Evolutionary conservation across 2,329 filamentous ascomycete genomes (phyloP).

Genomic region (Epichloe gansuensis): DNA sequence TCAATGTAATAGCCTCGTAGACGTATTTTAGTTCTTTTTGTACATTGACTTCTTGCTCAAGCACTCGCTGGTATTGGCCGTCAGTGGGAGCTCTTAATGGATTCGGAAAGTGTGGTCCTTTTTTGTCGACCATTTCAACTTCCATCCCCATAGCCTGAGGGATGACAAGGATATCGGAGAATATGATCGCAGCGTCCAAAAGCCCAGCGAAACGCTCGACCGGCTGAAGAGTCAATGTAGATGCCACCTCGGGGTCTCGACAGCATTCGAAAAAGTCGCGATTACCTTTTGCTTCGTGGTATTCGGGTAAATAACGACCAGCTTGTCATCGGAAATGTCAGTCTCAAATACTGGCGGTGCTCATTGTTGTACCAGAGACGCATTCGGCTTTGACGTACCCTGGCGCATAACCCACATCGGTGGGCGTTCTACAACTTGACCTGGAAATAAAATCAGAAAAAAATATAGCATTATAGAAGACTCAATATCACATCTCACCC

Average conservation of each 20-base stretch:
- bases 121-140: constrained; percentile 98
- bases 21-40: constrained; percentile 80
- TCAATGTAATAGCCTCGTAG: constrained; percentile 88
- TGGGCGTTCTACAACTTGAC: constrained; percentile 79
- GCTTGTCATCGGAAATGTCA: constrained; percentile 37
- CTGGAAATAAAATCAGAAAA: constrained; percentile 30
- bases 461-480: not conserved
- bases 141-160: constrained; percentile 96
- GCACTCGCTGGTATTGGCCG: constrained; percentile 65
- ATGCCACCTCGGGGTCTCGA: constrained; percentile 82
- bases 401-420: constrained; percentile 99
- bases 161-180: constrained; percentile 95
- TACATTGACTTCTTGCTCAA: constrained; percentile 71
- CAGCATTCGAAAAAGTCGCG: constrained; percentile 98
- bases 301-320: constrained; percentile 93
- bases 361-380: not conserved
- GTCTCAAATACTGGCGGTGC: not conserved
- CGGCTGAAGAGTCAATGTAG: constrained; percentile 85
- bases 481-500: constrained; percentile 41
- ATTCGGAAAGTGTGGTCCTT: constrained; percentile 85
- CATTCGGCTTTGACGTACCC: constrained; percentile 40
- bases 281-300: constrained; percentile 83
- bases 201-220: constrained; percentile 84
- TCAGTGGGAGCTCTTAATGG: constrained; percentile 71
- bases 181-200: constrained; percentile 94